Conservation (phyloP, 2,329 filamentous ascomycete species). For the Lachnum nothofagi region DNA sequence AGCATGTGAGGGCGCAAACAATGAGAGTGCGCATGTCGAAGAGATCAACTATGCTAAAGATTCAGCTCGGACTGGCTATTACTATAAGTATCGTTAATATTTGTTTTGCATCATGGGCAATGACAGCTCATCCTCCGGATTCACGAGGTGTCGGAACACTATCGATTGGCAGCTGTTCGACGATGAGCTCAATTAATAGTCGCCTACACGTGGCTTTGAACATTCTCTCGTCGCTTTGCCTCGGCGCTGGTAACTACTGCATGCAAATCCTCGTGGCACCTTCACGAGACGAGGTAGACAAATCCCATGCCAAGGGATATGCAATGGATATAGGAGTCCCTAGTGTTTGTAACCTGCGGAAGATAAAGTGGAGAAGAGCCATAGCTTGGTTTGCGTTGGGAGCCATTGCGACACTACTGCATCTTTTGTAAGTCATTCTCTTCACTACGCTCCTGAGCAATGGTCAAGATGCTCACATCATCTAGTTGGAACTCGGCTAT, state of each 20-base stretch:
- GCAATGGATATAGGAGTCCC: slow-evolving; percentile 33
- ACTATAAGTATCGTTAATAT: too few relatives aligned
- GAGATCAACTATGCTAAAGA: too few relatives aligned
- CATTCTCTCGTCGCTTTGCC: slow-evolving; percentile 31
- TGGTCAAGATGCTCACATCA: too few relatives aligned
- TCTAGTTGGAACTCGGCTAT: too few relatives aligned
- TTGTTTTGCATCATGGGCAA: too few relatives aligned
- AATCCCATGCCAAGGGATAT: slow-evolving; percentile 26
- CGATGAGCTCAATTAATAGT: background rate
- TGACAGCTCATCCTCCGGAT: too few relatives aligned
- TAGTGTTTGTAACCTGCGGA: slow-evolving; percentile 27
- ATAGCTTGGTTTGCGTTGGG: slow-evolving; percentile 24
- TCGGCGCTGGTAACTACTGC: slow-evolving; percentile 33
- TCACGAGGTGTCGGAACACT: background rate
- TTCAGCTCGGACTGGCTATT: too few relatives aligned
- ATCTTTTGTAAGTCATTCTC: slow-evolving; percentile 27
- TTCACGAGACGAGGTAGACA: slow-evolving; percentile 31
- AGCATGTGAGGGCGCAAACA: too few relatives aligned
- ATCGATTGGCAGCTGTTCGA: background rate
- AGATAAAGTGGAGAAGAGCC: slow-evolving; percentile 10
- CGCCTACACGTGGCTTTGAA: slow-evolving; percentile 29
- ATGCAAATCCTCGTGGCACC: slow-evolving; percentile 35
- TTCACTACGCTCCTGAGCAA: too few relatives aligned
- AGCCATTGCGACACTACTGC: slow-evolving; percentile 25
- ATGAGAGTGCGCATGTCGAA: too few relatives aligned